Conservation (phyloP, 192 early-diverging fungal species). For the Coemansia sp. region DNA sequence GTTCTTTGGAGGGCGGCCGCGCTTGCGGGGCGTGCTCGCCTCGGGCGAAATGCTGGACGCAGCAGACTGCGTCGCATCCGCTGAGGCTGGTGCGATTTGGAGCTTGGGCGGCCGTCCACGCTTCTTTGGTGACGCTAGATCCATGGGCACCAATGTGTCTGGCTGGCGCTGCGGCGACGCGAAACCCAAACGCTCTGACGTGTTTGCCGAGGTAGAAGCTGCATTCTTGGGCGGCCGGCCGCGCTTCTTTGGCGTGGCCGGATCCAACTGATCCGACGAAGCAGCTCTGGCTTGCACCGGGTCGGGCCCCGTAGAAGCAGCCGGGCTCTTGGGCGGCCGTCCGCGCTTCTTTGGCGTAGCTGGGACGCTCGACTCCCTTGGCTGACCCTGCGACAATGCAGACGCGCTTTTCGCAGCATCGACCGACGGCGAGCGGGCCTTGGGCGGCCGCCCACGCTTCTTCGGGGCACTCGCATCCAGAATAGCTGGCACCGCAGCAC, state of each 20-base stretch:
- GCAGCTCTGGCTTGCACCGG: background rate
- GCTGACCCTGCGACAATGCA: background rate
- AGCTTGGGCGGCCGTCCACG: slow-evolving; percentile 4
- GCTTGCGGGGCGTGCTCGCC: too few species aligned
- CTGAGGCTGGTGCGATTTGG: too few species aligned
- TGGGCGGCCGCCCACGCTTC: slow-evolving; percentile 1
- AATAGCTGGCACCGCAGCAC: background rate
- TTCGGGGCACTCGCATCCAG: background rate
- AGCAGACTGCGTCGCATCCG: too few species aligned
- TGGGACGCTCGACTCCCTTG: background rate
- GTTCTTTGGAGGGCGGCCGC: too few species aligned
- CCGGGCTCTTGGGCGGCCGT: background rate
- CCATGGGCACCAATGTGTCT: background rate
- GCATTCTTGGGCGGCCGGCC: background rate
- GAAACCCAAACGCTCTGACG: background rate
- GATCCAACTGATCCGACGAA: background rate
- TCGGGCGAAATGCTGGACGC: too few species aligned
- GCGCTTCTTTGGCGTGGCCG: slow-evolving; percentile 1
- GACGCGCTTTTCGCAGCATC: background rate
- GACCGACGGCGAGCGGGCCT: background rate
- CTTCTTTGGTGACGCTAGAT: background rate
- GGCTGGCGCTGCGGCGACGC: too few species aligned
- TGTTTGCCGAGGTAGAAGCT: too few species aligned
- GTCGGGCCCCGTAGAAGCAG: background rate
- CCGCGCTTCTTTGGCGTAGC: slow-evolving; percentile 6